Evolutionary conservation across 2,329 filamentous ascomycete genomes (phyloP).

Genomic region (Apiospora sp.): DNA sequence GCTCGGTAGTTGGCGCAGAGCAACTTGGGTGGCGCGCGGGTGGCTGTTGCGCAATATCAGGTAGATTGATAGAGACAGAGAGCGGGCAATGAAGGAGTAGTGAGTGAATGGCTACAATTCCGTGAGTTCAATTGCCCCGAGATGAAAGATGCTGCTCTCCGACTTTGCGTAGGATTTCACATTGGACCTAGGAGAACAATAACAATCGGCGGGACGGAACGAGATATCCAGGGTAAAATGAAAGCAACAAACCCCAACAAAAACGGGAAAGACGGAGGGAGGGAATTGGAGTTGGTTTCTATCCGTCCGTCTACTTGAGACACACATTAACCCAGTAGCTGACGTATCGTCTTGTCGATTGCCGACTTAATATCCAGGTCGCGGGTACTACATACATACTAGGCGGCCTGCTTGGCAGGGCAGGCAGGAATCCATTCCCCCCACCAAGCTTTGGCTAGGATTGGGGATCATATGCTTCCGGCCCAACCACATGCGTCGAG

Average conservation of each 20-base stretch:
- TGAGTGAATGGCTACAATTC: neutral
- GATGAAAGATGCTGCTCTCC: neutral
- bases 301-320: neutral
- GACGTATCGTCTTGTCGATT: neutral
- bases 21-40: neutral
- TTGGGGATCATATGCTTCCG: neutral
- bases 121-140: neutral
- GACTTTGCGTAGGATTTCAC: neutral
- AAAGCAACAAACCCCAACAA: neutral
- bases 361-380: neutral
- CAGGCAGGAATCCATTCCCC: neutral
- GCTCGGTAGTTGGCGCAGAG: neutral
- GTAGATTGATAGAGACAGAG: neutral
- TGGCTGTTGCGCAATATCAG: neutral
- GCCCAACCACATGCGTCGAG: neutral
- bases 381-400: neutral
- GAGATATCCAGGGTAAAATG: neutral
- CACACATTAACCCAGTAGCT: neutral
- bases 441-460: constrained; percentile 12
- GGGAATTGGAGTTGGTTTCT: constrained; percentile 20
- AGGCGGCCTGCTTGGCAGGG: neutral
- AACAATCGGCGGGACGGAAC: neutral
- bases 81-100: neutral
- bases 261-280: constrained; percentile 4
- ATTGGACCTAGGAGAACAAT: neutral